Base-by-base conservation (phyloP, 441 rosid species). In the Corymbia calophylla region DNA sequence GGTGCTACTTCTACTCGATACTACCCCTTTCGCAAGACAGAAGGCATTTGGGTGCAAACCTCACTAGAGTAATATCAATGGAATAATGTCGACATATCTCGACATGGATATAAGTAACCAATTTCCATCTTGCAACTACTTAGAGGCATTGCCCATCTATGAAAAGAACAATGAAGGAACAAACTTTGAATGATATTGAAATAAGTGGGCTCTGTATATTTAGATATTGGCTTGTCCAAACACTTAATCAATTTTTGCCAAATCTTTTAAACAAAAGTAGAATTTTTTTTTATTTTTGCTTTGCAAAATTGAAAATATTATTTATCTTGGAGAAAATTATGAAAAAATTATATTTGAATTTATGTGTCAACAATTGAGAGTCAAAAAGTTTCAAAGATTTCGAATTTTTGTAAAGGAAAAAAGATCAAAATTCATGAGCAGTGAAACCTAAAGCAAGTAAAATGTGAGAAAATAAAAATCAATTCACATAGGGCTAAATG, bases 271-370 rank as follows among this genome's bases (percentile, higher is more conserved):
- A 73, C 16, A 73, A 73, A 73, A 73, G 3, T 5, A 73, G 1
- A 3, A 39, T 1, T 0, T 21, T 21, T 39, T 64, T 6, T 21
- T 39, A 9, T 39, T 73, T 51, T 8, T 1, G 15, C 49, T n/a
- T n/a, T n/a, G n/a, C 51, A 44, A 11, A 2, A 12, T 39, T 39
- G 49, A 39, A 39, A 12, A 39, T 23, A 39, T 39, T 21, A 73
- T 23, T 60, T 23, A 39, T 21, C 29, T 73, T 39, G 3, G 1
- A 39, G 16, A 66, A 66, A 66, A 66, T 7, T 2, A 31, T 31
- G 39, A 66, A 66, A 66, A 66, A 66, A 3, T 66, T 4, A 16
- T 8, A 31, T 16, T 5, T 16, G 39, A 66, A 31, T 66, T n/a
- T 66, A n/a, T 39, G 10, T 4, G 3, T 9, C 21, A 66, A 66